phyloP scores from a whole-genome alignment of 2,329 filamentous ascomycete species.

The Elsinoe ampelina region DNA sequence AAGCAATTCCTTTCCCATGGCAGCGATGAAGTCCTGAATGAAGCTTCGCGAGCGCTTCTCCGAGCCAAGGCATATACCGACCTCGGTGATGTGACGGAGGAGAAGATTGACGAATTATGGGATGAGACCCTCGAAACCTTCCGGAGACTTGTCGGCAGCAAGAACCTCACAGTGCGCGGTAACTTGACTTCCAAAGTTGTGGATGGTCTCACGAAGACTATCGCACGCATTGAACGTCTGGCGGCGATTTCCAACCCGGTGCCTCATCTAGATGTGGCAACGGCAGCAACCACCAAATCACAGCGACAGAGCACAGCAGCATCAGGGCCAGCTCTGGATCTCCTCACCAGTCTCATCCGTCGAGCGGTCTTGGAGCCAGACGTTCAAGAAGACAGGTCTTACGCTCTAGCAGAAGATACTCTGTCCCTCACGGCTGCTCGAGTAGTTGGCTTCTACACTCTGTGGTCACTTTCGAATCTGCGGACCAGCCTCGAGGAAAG shows the following conservation, averaged over 20 bases:
- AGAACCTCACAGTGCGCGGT: conserved; percentile 62
- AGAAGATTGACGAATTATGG: conserved; percentile 74
- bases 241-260: conserved; percentile 70
- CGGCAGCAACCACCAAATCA: conserved; percentile 21
- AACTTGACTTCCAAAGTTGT: conserved; percentile 58
- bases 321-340: conserved; percentile 45
- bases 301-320: conserved; percentile 23
- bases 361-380: conserved; percentile 60
- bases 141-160: conserved; percentile 55
- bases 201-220: conserved; percentile 60
- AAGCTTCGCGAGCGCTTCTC: conserved; percentile 72
- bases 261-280: conserved; percentile 57
- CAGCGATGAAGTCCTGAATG: conserved; percentile 72
- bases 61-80: conserved; percentile 83
- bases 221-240: conserved; percentile 73
- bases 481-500: conserved; percentile 26
- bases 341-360: conserved; percentile 62
- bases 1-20: conserved; percentile 92
- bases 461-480: conserved; percentile 67
- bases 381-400: conserved; percentile 41
- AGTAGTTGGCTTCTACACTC: conserved; percentile 76
- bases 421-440: conserved; percentile 68
- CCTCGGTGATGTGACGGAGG: conserved; percentile 73
- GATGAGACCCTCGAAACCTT: conserved; percentile 71
- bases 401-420: conserved; percentile 70